Evolutionary conservation across 2,329 filamentous ascomycete genomes (phyloP).

Genomic region (Cordyceps militaris): DNA sequence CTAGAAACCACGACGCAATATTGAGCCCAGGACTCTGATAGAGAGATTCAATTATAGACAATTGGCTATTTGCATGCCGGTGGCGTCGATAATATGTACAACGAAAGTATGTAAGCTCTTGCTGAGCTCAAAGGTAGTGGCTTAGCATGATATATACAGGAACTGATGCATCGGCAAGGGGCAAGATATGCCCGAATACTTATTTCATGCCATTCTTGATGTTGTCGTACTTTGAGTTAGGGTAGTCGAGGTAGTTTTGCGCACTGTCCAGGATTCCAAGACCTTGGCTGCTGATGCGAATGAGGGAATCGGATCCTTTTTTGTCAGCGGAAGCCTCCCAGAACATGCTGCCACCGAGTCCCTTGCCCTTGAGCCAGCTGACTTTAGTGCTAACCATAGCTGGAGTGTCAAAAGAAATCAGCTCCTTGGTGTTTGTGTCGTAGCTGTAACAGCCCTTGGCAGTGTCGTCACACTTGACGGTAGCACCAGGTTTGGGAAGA

Average conservation of each 20-base stretch:
- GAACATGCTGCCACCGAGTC: conserved; percentile 75
- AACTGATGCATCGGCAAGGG: neutral
- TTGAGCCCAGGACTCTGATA: too few relatives aligned
- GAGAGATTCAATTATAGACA: neutral
- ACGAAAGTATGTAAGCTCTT: neutral
- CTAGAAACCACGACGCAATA: neutral
- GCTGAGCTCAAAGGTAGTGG: neutral
- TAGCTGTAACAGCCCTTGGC: conserved; percentile 65
- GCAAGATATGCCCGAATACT: neutral
- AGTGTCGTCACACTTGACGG: conserved; percentile 48
- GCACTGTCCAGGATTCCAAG: conserved; percentile 35
- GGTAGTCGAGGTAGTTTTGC: conserved; percentile 46
- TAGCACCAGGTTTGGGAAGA: conserved; percentile 55
- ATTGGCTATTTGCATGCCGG: neutral
- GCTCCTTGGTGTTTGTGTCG: conserved; percentile 48
- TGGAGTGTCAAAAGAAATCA: conserved; percentile 67
- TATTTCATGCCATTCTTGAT: conserved; percentile 29
- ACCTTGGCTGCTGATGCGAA: conserved; percentile 40
- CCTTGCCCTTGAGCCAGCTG: conserved; percentile 52
- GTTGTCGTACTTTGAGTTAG: conserved; percentile 49
- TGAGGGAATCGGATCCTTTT: conserved; percentile 51
- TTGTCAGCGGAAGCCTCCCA: conserved; percentile 73
- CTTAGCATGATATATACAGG: neutral
- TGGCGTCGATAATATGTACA: neutral
- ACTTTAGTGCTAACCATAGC: conserved; percentile 56